These are phyloP conservation scores for Hibiscus syriacus DNA, from an alignment of 345 rosid species.

Conservation along the genomic window DNA sequence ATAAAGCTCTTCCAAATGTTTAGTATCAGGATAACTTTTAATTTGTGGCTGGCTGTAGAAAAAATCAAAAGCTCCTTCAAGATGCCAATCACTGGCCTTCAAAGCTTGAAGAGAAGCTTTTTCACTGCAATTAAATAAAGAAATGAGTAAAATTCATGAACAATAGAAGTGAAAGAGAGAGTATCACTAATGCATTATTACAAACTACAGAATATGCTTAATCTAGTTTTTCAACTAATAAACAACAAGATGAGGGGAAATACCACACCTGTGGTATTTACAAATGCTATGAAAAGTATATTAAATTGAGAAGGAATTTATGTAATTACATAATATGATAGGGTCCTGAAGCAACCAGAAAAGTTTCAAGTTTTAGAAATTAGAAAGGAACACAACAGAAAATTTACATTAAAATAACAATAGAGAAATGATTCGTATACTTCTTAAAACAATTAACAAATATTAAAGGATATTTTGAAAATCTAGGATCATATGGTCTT, in stretches of 20 bases:
- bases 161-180: not conserved
- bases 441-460: not conserved
- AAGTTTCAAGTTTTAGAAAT: not conserved
- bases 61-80: slow-evolving; percentile 90
- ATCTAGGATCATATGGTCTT: not conserved
- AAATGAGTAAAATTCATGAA: not conserved
- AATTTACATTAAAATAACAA: not conserved
- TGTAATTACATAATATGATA: not conserved
- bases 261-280: too few species aligned
- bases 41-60: slow-evolving; percentile 84
- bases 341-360: not conserved
- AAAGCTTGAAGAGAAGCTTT: slow-evolving; percentile 76
- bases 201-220: not conserved
- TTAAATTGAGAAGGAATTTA: not conserved
- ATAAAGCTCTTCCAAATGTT: slow-evolving; percentile 91
- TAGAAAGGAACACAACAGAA: not conserved
- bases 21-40: slow-evolving; percentile 61
- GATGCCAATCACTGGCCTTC: slow-evolving; percentile 90
- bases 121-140: slow-evolving; percentile 49
- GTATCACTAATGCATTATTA: not conserved
- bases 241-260: not conserved
- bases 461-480: not conserved
- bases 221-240: not conserved
- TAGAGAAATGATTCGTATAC: not conserved
- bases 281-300: too few species aligned